Conservation (phyloP, 345 rosid species). For the Salix arbutifolia region DNA sequence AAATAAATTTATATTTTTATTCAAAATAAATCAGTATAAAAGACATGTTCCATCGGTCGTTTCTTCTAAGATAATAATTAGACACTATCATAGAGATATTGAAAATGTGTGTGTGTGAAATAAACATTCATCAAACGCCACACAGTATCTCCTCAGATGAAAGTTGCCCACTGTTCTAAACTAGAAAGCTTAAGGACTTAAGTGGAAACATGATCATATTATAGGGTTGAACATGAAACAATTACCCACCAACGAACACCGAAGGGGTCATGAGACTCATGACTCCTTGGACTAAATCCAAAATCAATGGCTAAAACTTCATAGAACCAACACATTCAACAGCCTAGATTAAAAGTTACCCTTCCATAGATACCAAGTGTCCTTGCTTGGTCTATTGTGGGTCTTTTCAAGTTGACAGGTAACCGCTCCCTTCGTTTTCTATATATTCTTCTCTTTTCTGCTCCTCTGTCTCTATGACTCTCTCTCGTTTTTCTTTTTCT, state of each 20-base stretch:
- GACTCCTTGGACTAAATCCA: not conserved
- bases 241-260: not conserved
- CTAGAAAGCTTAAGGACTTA: not conserved
- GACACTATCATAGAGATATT: no score
- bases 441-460: not conserved
- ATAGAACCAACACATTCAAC: not conserved
- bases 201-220: not conserved
- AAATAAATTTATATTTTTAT: no score
- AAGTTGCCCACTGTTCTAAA: not conserved
- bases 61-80: no score
- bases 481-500: not conserved
- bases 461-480: no score
- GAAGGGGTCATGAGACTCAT: not conserved
- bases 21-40: no score
- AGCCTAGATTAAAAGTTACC: slow-evolving; percentile 10
- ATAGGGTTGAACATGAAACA: not conserved
- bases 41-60: no score
- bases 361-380: not conserved
- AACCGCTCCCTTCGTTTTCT: not conserved
- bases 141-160: no score
- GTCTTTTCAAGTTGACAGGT: slow-evolving; percentile 15
- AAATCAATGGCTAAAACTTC: not conserved
- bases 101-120: not conserved
- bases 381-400: slow-evolving; percentile 16
- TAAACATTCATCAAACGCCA: not conserved